phyloP scores from a whole-genome alignment of 257 asterid genomes.

The Knoxia roxburghii region DNA sequence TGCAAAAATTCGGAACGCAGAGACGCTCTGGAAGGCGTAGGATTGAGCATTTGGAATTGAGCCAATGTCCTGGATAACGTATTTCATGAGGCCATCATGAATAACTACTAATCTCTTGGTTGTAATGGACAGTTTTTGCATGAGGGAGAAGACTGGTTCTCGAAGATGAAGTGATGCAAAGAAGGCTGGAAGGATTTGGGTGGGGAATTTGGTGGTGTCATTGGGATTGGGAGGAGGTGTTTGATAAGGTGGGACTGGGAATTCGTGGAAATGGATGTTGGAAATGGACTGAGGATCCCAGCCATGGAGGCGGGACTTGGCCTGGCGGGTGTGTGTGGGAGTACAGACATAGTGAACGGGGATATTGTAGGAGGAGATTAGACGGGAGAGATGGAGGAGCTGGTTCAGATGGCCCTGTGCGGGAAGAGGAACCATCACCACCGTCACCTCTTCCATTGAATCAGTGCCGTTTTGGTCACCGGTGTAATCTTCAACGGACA shows the following conservation, averaged over 20 bases:
- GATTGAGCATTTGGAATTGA: conserved; percentile 22
- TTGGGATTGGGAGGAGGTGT: conserved; percentile 19
- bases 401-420: conserved; percentile 79
- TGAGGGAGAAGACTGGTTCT: conserved; percentile 9
- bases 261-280: conserved; percentile 42
- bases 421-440: conserved; percentile 63
- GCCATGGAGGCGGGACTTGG: conserved; percentile 40
- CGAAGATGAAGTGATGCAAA: conserved; percentile 18
- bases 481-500: not conserved
- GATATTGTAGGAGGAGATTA: conserved; percentile 38
- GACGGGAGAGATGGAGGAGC: conserved; percentile 72
- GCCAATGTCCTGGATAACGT: conserved; percentile 18
- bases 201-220: conserved; percentile 11
- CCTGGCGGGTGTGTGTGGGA: conserved; percentile 57
- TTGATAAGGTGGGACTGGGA: conserved; percentile 15
- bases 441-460: conserved; percentile 29
- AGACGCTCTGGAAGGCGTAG: conserved; percentile 16
- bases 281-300: conserved; percentile 32
- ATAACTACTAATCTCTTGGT: conserved; percentile 17
- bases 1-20: conserved; percentile 4
- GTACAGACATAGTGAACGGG: conserved; percentile 49
- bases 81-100: conserved; percentile 20
- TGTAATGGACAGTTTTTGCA: not conserved
- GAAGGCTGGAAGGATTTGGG: conserved; percentile 17
- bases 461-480: not conserved